Evolutionary conservation across 2,329 filamentous ascomycete genomes (phyloP).

Genomic region (Nannizziopsis arthrosporioides): DNA sequence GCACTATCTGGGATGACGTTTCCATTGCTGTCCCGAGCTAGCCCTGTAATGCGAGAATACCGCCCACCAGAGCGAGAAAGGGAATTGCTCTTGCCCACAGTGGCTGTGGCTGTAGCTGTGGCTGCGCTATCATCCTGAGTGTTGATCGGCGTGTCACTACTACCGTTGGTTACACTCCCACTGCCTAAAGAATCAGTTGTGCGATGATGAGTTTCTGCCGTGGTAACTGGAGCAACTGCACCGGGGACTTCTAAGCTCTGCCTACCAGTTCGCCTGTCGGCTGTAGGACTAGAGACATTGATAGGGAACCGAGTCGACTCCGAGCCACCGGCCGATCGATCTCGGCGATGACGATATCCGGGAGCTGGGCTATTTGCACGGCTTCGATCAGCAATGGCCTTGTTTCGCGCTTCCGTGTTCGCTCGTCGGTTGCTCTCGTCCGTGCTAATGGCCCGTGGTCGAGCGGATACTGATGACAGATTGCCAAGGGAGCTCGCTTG

Average conservation of each 20-base stretch:
- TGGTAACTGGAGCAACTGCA: conserved; percentile 38
- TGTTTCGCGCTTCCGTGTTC: conserved; percentile 85
- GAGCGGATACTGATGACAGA: conserved; percentile 31
- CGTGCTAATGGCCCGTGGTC: conserved; percentile 78
- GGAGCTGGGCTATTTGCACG: conserved; percentile 58
- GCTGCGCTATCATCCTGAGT: conserved; percentile 17
- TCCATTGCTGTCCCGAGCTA: conserved; percentile 38
- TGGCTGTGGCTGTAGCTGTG: conserved; percentile 22
- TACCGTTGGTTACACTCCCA: conserved; percentile 31
- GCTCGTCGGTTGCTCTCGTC: conserved; percentile 92
- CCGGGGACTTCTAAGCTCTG: conserved; percentile 73
- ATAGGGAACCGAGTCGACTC: conserved; percentile 80
- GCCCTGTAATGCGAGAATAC: conserved; percentile 39
- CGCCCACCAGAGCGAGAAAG: conserved; percentile 44
- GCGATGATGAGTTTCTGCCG: conserved; percentile 19
- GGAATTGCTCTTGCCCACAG: conserved; percentile 55
- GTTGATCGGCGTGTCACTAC: conserved; percentile 15
- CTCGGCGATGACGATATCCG: conserved; percentile 54
- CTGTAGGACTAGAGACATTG: conserved; percentile 49
- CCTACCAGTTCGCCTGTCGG: conserved; percentile 41
- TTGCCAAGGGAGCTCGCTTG: conserved; percentile 29
- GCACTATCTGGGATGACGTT: conserved; percentile 4
- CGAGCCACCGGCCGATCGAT: conserved; percentile 54
- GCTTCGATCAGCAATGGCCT: conserved; percentile 60
- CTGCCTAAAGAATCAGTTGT: conserved; percentile 14